Evolutionary conservation across 2,329 filamentous ascomycete species (phyloP), one percentile per base, ranked within the genome.

Genomic region (Beauveria medogensis): DNA sequence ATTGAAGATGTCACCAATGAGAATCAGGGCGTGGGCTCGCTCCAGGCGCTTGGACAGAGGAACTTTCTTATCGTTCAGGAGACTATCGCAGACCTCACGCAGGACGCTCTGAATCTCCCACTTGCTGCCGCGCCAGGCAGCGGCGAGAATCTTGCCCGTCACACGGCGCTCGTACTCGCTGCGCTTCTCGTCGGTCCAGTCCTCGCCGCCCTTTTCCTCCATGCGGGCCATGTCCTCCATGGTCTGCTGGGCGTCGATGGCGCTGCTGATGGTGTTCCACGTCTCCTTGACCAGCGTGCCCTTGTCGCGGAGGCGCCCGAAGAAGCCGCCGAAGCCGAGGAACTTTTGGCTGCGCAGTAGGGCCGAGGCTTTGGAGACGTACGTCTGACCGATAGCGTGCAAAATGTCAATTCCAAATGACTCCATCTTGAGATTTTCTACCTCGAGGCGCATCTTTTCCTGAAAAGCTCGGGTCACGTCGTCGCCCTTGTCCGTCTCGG

Each of bases 381-480:
- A 99, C 4, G 91, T 96, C 67, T 89, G 82, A 18, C 94, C 94
- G 69, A 99, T 95, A 51, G 94, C 92, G 74, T 97, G 93, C 54
- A 97, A 80, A 67, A 97, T 97, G 65, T 99, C 94, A 47, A 99
- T 82, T 56, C 94, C 94, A 68, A 99, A 99, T 0, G 90, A 95
- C 77, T 99, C 94, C 91, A 99, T 99, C 82, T 97, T 99, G 68
- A 99, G 80, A 71, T 97, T 96, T 78, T 99, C 94, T 28, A 96
- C 91, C 77, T 99, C 94, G 46, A 97, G 85, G 46, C 88, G 85
- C 67, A 90, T 97, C 83, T 99, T 97, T 72, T 93, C 91, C 73
- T 92, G 88, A 79, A 97, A 99, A 0, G 94, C 90, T 62, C 78
- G 79, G 40, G 93, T 97, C 63, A 97, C 91, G 67, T 96, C 92